phyloP scores from a whole-genome alignment of 495 filamentous ascomycete genomes.

The Durotheca rogersii region DNA sequence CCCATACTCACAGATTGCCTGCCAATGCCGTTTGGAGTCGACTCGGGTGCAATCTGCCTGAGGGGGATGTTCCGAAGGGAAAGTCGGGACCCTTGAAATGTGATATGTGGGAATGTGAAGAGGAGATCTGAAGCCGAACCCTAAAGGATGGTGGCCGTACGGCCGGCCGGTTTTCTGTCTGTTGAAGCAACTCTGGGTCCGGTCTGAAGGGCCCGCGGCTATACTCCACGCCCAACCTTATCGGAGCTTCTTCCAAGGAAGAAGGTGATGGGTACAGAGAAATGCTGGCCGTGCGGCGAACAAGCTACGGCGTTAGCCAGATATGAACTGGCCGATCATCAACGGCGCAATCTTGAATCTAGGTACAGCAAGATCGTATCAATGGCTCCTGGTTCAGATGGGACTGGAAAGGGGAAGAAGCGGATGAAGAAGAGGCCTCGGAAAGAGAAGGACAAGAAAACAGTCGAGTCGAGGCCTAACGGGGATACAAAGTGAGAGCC shows the following conservation, averaged over 20 bases:
- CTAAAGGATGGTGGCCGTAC: too few relatives aligned
- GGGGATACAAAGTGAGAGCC: not conserved
- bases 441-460: not conserved
- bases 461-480: not conserved
- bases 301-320: not conserved
- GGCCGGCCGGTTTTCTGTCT: not conserved
- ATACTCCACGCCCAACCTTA: not conserved
- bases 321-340: not conserved
- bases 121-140: too few relatives aligned
- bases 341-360: conserved; percentile 17
- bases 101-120: too few relatives aligned
- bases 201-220: not conserved
- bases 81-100: too few relatives aligned
- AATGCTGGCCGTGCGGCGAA: not conserved
- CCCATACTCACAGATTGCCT: not conserved
- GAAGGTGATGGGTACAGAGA: not conserved
- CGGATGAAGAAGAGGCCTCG: not conserved
- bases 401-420: not conserved
- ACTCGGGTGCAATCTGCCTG: not conserved
- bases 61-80: too few relatives aligned
- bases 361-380: not conserved
- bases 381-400: too few relatives aligned
- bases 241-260: conserved; percentile 8
- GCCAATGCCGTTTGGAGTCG: not conserved
- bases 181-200: not conserved